Conservation (phyloP, 1,284 basidiomycete genomes). For the Cutaneotrichosporon sp. region DNA sequence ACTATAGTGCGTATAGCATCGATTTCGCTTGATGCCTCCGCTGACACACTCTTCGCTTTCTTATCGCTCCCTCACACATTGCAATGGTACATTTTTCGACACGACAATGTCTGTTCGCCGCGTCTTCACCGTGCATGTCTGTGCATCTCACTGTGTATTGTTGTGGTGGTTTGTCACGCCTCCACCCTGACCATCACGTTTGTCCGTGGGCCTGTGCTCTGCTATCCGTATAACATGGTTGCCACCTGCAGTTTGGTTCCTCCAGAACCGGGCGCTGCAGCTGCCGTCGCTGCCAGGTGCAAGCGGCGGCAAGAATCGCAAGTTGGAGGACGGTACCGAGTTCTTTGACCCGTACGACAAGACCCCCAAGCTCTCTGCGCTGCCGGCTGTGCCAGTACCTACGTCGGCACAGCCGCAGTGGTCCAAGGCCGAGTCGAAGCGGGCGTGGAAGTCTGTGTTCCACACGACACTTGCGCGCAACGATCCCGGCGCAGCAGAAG, state of each 20-base stretch:
- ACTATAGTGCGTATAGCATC: constrained; percentile 64
- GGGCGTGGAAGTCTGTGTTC: constrained; percentile 40
- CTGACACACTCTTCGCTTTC: too few species aligned
- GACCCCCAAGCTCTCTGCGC: constrained; percentile 47
- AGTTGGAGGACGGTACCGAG: constrained; percentile 38
- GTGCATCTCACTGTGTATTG: too few species aligned
- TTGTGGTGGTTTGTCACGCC: too few species aligned
- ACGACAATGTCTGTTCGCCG: too few species aligned
- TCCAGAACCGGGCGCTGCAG: constrained; percentile 53
- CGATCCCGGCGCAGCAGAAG: constrained; percentile 19
- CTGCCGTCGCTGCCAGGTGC: constrained; percentile 47
- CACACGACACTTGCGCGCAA: constrained; percentile 37
- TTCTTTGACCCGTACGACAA: constrained; percentile 49
- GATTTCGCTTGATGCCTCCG: too few species aligned
- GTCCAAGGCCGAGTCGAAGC: constrained; percentile 49
- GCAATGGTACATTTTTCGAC: too few species aligned
- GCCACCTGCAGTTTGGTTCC: constrained; percentile 70
- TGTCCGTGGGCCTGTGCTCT: neutral
- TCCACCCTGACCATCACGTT: neutral
- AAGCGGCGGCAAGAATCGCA: constrained; percentile 47
- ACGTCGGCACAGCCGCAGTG: constrained; percentile 38
- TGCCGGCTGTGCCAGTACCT: constrained; percentile 54
- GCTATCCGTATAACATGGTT: too few species aligned
- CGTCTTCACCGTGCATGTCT: too few species aligned
- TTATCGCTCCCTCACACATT: too few species aligned